Evolutionary conservation across 176 grass and related monocot species (phyloP).

Genomic region (Triticum dicoccoides): DNA sequence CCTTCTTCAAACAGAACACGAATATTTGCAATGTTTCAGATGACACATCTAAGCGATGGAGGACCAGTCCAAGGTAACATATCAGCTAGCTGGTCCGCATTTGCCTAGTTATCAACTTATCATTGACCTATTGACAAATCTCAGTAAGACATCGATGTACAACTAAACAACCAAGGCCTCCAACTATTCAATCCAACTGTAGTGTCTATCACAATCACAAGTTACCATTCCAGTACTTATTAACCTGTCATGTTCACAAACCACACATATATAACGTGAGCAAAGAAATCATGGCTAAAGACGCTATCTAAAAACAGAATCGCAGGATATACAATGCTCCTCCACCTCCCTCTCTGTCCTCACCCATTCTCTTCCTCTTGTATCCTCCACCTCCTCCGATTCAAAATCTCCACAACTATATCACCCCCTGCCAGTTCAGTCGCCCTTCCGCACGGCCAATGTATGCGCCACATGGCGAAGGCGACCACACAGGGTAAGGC

Average conservation of each 20-base stretch:
- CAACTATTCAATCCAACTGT: not conserved
- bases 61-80: not conserved
- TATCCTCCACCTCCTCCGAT: not conserved
- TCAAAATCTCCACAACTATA: not conserved
- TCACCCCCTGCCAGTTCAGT: not conserved
- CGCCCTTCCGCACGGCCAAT: not conserved
- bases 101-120: not conserved
- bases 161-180: not conserved
- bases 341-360: not conserved
- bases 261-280: not conserved
- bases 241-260: not conserved
- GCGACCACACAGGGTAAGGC: not conserved
- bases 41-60: not conserved
- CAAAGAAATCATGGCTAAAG: not conserved
- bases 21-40: not conserved
- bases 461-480: not conserved
- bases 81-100: not conserved
- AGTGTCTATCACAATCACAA: not conserved
- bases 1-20: slow-evolving; percentile 18
- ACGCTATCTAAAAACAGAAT: not conserved
- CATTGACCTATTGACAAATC: not conserved
- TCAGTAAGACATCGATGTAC: not conserved
- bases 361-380: not conserved
- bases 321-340: not conserved
- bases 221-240: not conserved